phyloP scores from a whole-genome alignment of 1,284 basidiomycete species.

The Ceratobasidium sp. region DNA sequence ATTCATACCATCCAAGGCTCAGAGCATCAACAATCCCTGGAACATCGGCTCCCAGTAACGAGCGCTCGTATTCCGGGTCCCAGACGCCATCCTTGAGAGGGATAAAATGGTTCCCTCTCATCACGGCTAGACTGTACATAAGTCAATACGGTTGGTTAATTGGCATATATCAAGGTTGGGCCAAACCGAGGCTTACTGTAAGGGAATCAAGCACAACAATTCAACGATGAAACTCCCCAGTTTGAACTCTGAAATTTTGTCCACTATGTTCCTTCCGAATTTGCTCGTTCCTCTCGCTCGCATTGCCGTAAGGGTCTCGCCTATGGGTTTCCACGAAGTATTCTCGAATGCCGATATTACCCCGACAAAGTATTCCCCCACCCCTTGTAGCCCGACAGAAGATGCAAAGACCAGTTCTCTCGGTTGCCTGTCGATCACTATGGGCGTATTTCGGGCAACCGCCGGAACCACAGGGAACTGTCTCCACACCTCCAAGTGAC shows the following conservation, averaged over 20 bases:
- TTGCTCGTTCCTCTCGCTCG: neutral
- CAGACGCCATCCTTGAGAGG: constrained; percentile 66
- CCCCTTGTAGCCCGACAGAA: constrained; percentile 49
- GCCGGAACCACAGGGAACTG: constrained; percentile 52
- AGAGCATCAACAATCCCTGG: constrained; percentile 60
- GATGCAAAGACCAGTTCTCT: constrained; percentile 56
- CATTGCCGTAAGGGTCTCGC: constrained; percentile 5
- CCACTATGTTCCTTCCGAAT: neutral
- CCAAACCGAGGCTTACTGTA: constrained; percentile 13
- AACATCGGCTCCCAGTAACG: constrained; percentile 64
- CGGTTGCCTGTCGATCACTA: constrained; percentile 48
- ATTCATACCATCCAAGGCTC: constrained; percentile 69
- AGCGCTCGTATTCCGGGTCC: constrained; percentile 59
- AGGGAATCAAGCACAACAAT: constrained; percentile 26
- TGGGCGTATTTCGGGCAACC: constrained; percentile 55
- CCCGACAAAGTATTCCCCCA: constrained; percentile 45
- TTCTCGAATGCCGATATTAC: constrained; percentile 38
- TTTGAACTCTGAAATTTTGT: constrained; percentile 3
- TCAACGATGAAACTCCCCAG: constrained; percentile 34
- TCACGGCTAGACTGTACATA: constrained; percentile 54
- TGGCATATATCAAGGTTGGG: neutral
- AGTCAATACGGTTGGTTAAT: neutral
- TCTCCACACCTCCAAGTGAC: constrained; percentile 50
- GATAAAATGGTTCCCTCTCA: constrained; percentile 64
- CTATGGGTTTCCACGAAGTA: constrained; percentile 33